These are phyloP conservation scores for Tylopilus cervinicoccineus DNA, from an alignment of 768 basidiomycete species.

Conservation along the genomic window DNA sequence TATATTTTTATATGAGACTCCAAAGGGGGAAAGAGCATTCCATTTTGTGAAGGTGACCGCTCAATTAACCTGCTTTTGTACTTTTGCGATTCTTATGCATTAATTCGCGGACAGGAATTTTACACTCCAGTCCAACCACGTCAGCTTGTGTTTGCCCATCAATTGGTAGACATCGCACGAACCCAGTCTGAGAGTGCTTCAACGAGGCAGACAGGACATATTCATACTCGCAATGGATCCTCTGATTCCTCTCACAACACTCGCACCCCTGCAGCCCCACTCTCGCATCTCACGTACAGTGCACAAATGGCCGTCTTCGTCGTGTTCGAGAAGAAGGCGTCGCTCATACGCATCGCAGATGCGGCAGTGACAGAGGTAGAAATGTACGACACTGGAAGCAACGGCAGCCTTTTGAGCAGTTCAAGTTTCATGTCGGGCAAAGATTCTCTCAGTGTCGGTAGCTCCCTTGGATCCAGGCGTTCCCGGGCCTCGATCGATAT, in stretches of 20 bases:
- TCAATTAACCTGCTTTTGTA: not conserved
- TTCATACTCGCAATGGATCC: slow-evolving; percentile 44
- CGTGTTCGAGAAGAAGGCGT: slow-evolving; percentile 83
- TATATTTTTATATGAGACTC: slow-evolving; percentile 77
- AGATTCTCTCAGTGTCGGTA: slow-evolving; percentile 23
- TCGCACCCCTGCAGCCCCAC: slow-evolving; percentile 21
- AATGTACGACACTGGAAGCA: slow-evolving; percentile 39
- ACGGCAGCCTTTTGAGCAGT: slow-evolving; percentile 4
- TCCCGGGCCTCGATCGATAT: slow-evolving; percentile 44
- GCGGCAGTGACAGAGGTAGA: slow-evolving; percentile 79
- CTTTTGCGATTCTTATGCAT: slow-evolving; percentile 1
- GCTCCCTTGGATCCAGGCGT: slow-evolving; percentile 28
- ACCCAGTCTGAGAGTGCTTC: slow-evolving; percentile 39
- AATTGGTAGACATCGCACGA: slow-evolving; percentile 52
- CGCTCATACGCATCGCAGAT: slow-evolving; percentile 77
- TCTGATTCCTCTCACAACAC: slow-evolving; percentile 28
- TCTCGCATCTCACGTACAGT: slow-evolving; percentile 48
- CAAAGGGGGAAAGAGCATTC: slow-evolving; percentile 78
- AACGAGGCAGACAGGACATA: slow-evolving; percentile 15
- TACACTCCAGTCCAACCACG: slow-evolving; percentile 72
- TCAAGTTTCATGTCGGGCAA: slow-evolving; percentile 21
- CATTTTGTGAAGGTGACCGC: slow-evolving; percentile 64
- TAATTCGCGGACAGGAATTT: slow-evolving; percentile 57
- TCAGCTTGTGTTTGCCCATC: slow-evolving; percentile 66
- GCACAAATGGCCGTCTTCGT: slow-evolving; percentile 78